A percentile compares a stretch with the other conserved stretches of the same genome.
phyloP scores from a whole-genome alignment of 176 grass and related monocot genomes.

The Zizania latifolia region DNA sequence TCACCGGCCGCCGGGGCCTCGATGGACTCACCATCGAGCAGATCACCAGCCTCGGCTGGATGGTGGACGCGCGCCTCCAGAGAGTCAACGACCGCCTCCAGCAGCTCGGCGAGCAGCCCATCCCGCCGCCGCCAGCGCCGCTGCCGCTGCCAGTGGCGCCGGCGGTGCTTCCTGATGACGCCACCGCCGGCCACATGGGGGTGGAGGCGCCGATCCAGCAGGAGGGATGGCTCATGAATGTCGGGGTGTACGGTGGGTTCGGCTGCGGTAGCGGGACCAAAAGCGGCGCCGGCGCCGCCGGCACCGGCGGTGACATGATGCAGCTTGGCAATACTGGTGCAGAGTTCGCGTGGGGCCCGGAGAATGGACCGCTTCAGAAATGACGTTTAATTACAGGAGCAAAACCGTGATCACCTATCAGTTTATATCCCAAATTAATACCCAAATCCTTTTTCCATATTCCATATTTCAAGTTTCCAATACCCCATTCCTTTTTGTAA shows the following conservation, averaged over 20 bases:
- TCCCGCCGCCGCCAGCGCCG: background rate
- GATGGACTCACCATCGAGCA: background rate
- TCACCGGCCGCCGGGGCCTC: background rate
- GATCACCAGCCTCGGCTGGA: background rate
- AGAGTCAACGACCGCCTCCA: background rate
- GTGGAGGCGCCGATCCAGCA: background rate
- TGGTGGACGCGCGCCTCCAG: background rate
- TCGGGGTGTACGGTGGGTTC: background rate
- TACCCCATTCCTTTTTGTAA: too few relatives aligned
- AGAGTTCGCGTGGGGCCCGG: background rate
- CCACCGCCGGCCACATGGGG: accelerated
- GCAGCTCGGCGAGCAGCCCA: background rate
- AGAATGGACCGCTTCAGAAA: too few relatives aligned
- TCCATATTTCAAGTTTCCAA: too few relatives aligned
- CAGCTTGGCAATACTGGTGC: background rate
- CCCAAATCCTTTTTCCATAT: too few relatives aligned
- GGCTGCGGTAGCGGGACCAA: background rate
- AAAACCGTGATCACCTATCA: too few relatives aligned
- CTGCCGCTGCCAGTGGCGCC: background rate
- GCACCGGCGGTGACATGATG: background rate
- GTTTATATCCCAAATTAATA: too few relatives aligned
- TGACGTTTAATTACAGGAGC: too few relatives aligned
- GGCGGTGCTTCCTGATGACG: background rate
- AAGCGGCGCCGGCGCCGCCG: background rate
- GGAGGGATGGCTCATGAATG: background rate